Percentiles rank a stretch among this genome's conserved stretches.
phyloP scores from a whole-genome alignment of 2,329 filamentous ascomycete species.

The Calonectria leucothoes region DNA sequence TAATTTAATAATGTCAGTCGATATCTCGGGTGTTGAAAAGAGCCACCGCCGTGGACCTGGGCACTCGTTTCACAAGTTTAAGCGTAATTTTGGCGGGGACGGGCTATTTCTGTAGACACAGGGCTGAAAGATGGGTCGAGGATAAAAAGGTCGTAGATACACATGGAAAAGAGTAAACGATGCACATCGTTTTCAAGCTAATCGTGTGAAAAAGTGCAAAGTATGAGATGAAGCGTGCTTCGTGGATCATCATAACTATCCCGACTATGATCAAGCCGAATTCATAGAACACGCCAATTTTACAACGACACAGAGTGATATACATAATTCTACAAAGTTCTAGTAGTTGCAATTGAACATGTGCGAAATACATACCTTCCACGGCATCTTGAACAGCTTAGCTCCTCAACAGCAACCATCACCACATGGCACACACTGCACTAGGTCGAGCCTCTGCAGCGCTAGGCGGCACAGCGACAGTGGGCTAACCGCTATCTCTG shows the following conservation, averaged over 20 bases:
- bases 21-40: not conserved
- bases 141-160: not conserved
- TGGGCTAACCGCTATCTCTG: slow-evolving; percentile 1
- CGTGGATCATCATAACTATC: too few relatives aligned
- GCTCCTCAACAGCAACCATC: not conserved
- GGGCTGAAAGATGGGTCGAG: not conserved
- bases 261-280: not conserved
- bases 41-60: not conserved
- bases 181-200: not conserved
- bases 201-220: not conserved
- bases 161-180: not conserved
- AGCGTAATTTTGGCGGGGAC: not conserved
- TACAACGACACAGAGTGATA: not conserved
- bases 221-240: not conserved
- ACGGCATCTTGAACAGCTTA: too few relatives aligned
- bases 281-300: not conserved
- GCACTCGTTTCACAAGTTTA: not conserved
- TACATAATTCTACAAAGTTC: not conserved
- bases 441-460: not conserved
- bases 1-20: not conserved
- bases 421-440: not conserved
- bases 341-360: not conserved
- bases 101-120: not conserved
- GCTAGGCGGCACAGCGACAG: not conserved
- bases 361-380: not conserved